Base-by-base conservation (phyloP, 1,139 yeast genomes). In the Geotrichum europaeum region DNA sequence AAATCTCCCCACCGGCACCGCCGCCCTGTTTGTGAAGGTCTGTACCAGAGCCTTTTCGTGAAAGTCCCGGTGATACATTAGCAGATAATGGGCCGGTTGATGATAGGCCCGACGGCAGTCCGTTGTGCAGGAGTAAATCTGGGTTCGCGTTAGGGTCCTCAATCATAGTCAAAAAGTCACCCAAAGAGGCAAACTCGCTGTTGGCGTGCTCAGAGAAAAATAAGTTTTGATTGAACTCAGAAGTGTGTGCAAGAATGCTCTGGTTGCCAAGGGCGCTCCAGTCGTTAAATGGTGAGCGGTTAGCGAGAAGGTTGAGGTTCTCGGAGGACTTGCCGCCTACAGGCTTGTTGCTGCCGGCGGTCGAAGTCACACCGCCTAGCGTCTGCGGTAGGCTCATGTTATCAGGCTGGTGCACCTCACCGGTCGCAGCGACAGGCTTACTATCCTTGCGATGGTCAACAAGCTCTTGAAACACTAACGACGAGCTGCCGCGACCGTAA, bases 171-270 rank as follows among this genome's bases (percentile, higher is more conserved):
- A 92, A 76, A 69, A 92, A 92, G 70, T 91, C 97, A 66, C 90
- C 91, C 66, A 92, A 78, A 0, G 97, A 90, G 64, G 92, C 86
- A 71, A 92, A 91, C 75, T 92, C 98, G 53, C 95, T 86, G 2
- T 96, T 96, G 0, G 96, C 96, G 72, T 90, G 96, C 69, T 91
- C 96, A 0, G 96, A 87, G 66, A 84, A 88, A 74, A 90, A 90
- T 60, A 87, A 83, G 58, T 68, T 69, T 62, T 70, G 73, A 55
- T 69, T 69, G 51, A 69, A 66, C 43, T 67, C 69, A 25, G 69
- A 62, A 9, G 68, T 63, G 51, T 65, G 72, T 5, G 70, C 67
- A 22, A 66, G 63, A 53, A 66, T 65, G 45, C 64, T 61, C 53
- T 66, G 69, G 51, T 64, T 62, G 7, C 68, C 68, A 22, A 66